Evolutionary conservation across 257 asterid species (phyloP), one percentile per base, ranked within the genome.

Genomic region (Nicotiana attenuata): DNA sequence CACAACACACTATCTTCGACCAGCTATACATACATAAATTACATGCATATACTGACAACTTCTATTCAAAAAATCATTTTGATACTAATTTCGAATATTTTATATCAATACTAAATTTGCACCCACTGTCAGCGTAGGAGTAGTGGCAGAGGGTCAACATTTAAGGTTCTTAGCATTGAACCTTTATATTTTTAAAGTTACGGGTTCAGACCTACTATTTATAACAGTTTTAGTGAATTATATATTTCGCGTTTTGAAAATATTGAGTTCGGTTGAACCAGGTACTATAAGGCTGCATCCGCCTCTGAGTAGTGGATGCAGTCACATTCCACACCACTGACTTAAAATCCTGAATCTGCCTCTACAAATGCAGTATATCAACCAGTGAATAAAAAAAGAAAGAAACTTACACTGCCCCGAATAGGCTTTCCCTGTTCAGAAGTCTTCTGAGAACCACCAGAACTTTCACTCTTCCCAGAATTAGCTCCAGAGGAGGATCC

Each of bases 401-500:
- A 81, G 29, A 29, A 35, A 78, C 60, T 87, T 88, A 93, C 98
- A 90, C 95, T 93, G 87, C 97, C 93, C 57, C 97, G 90, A 57
- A 90, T 68, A 82, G 94, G 79, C 85, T 91, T 92, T 78, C 93
- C 97, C 82, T 91, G 87, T 85, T 90, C 90, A 17, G 88, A 82
- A 78, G 84, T 76, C 78, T 84, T 83, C 78, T 89, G 85, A 29
- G 94, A 89, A 69, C 92, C 94, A 45, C 85, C 87, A 22, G 95
- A 84, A 33, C 76, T 80, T 83, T 90, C 88, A 5, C 85, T 83
- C 20, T 85, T 86, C 59, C 88, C 93, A 80, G 93, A 81, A 82
- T 59, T 81, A 55, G 87, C 86, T 78, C 88, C 89, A 5, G 90
- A 80, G 77, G 90, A 82, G 16, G 28, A 67, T 10, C 83, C 94